These are phyloP conservation scores for Tritrichomonas musculus DNA, from an alignment of 208 protist genomes.

Conservation along the genomic window DNA sequence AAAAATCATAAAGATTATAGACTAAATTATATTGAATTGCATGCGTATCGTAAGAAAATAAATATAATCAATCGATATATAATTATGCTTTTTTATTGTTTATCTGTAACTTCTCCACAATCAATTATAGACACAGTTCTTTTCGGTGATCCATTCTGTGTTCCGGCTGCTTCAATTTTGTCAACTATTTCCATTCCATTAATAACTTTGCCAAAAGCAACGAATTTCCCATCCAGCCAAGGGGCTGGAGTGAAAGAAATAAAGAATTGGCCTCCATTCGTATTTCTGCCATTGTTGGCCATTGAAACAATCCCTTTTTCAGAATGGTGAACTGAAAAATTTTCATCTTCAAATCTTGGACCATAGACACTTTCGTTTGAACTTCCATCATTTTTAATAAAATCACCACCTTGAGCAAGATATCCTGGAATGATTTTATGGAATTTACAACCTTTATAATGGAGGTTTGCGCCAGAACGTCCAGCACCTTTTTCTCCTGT, in stretches of 20 bases:
- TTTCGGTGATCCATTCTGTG: not conserved
- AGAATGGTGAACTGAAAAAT: not conserved
- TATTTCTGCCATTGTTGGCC: slow-evolving; percentile 65
- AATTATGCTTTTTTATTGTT: too few relatives aligned
- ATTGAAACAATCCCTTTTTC: slow-evolving; percentile 63
- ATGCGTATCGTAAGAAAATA: too few relatives aligned
- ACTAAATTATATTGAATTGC: too few relatives aligned
- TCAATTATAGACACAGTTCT: not conserved
- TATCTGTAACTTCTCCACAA: not conserved
- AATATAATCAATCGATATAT: too few relatives aligned
- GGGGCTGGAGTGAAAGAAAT: slow-evolving; percentile 54
- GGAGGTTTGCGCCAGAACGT: slow-evolving; percentile 39
- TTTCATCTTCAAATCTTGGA: slow-evolving; percentile 58
- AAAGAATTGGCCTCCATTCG: slow-evolving; percentile 67
- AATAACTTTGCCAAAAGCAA: slow-evolving; percentile 63
- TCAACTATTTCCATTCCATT: slow-evolving; percentile 57
- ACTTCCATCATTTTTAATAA: slow-evolving; percentile 62
- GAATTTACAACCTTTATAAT: slow-evolving; percentile 63
- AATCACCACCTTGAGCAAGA: slow-evolving; percentile 62
- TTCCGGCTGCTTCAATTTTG: slow-evolving; percentile 46
- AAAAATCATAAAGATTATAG: too few relatives aligned
- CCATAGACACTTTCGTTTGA: slow-evolving; percentile 60
- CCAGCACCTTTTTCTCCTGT: not conserved
- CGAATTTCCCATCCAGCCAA: slow-evolving; percentile 63
- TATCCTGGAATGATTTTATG: slow-evolving; percentile 65